Evolutionary conservation across 768 basidiomycete species (phyloP), one percentile per base, ranked within the genome.

Genomic region (Ramaria rubella): DNA sequence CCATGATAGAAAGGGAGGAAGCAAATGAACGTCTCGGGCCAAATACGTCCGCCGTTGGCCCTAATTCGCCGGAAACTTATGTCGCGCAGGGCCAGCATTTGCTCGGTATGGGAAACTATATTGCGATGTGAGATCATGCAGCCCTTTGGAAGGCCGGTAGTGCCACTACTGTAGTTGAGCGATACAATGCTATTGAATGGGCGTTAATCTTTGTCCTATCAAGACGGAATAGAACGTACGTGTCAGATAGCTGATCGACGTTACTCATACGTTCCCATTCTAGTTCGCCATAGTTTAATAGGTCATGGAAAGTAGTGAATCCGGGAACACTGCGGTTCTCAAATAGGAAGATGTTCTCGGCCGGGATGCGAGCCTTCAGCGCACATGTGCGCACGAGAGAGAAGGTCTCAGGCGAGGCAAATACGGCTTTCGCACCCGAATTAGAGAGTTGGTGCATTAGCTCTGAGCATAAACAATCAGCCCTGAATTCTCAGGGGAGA

Each of bases 71-170:
- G 5, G 27, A 48, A 48, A 9, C 55, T 45, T 14, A 56, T 11
- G 36, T 56, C 44, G n/a, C 55, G 55, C 6, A 56, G 19, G 21
- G 55, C 55, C 2, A 56, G 45, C 55, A 56, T 56, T 24, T 56
- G 55, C 55, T 56, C 55, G 14, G 55, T 56, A 31, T 56, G 55
- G 19, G 55, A 26, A 15, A 56, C 55, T 7, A 30, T 56, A 56
- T 56, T 56, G 4, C 55, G 43, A 27, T 56, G 55, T 15, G 55
- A 56, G 11, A 56, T 56, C 55, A 56, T 56, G 21, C 55, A 56
- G 17, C 80, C 90, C 68, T 92, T 93, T 2, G 90, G 84, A 59
- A 83, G 82, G 1, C 90, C 87, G 0, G 86, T 89, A 1, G 89
- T 91, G 4, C 89, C 89, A 67, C 70, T 71, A 5, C 70, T 73